phyloP scores from a whole-genome alignment of 192 early-diverging fungal genomes.

The Backusella australiensis region DNA sequence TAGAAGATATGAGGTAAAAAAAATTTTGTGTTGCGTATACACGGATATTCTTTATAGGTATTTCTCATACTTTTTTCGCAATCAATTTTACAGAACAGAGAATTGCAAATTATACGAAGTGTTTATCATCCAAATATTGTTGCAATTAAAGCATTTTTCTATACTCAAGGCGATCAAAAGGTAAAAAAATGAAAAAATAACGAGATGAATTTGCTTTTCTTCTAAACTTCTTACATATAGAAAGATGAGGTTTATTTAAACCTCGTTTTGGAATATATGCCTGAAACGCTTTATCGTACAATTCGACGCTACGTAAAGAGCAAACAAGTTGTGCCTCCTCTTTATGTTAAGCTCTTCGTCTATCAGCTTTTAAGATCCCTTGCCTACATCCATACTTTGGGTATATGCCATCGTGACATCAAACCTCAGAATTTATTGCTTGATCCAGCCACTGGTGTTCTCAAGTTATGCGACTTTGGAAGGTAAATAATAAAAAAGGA shows the following conservation, averaged over 20 bases:
- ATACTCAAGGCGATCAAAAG: constrained; percentile 86
- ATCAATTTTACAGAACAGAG: constrained; percentile 61
- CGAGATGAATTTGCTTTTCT: not conserved
- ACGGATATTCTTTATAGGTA: not conserved
- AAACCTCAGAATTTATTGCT: constrained; percentile 98
- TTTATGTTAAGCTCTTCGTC: constrained; percentile 95
- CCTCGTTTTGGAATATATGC: constrained; percentile 92
- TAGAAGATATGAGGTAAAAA: constrained; percentile 87
- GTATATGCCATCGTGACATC: constrained; percentile 99
- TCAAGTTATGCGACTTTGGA: constrained; percentile 99
- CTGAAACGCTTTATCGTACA: constrained; percentile 94
- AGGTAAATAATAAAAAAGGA: not conserved
- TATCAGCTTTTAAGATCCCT: constrained; percentile 97
- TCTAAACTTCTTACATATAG: constrained; percentile 26
- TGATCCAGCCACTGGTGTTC: constrained; percentile 82
- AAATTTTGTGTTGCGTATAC: not conserved
- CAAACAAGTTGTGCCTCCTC: constrained; percentile 92
- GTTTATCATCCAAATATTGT: constrained; percentile 92
- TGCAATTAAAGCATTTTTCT: constrained; percentile 88
- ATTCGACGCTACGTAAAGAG: constrained; percentile 86
- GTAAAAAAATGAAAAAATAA: constrained; percentile 21
- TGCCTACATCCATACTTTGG: constrained; percentile 96
- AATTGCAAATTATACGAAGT: constrained; percentile 87
- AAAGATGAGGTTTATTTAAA: constrained; percentile 97
- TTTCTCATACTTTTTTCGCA: not conserved